These are phyloP conservation scores for Clathrospora elynae DNA, from an alignment of 2,329 filamentous ascomycete genomes.

Conservation along the genomic window DNA sequence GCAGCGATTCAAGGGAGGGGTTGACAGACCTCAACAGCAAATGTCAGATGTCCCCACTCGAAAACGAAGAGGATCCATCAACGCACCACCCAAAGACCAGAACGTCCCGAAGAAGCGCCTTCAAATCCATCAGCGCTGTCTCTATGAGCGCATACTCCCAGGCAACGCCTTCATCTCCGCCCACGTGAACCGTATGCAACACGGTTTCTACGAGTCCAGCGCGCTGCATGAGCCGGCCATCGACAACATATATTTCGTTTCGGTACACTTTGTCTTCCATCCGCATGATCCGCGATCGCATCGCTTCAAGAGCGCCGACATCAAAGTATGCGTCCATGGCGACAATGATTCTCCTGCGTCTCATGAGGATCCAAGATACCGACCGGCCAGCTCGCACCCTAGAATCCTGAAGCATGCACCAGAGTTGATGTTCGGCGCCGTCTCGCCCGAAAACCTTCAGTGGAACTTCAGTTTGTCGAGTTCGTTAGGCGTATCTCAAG, in stretches of 20 bases:
- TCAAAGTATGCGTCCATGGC: constrained; percentile 49
- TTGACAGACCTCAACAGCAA: constrained; percentile 3
- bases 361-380: constrained; percentile 13
- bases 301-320: constrained; percentile 56
- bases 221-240: constrained; percentile 51
- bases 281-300: constrained; percentile 50
- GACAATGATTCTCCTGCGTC: constrained; percentile 14
- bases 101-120: constrained; percentile 34
- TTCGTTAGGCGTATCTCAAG: constrained; percentile 54
- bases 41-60: constrained; percentile 2
- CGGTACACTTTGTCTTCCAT: constrained; percentile 58
- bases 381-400: constrained; percentile 39
- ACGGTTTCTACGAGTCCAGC: constrained; percentile 53
- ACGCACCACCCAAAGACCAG: constrained; percentile 24
- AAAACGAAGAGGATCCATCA: constrained; percentile 18
- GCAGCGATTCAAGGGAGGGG: constrained; percentile 11
- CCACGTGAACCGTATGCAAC: constrained; percentile 57
- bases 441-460: constrained; percentile 55
- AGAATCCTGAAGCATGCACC: constrained; percentile 58
- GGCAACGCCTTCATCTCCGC: constrained; percentile 57
- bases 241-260: constrained; percentile 56
- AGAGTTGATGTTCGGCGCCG: constrained; percentile 55
- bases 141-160: constrained; percentile 57
- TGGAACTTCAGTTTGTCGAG: constrained; percentile 57
- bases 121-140: constrained; percentile 48